Base-by-base conservation (phyloP, 1,284 basidiomycete species). In the Ganoderma resinaceum region DNA sequence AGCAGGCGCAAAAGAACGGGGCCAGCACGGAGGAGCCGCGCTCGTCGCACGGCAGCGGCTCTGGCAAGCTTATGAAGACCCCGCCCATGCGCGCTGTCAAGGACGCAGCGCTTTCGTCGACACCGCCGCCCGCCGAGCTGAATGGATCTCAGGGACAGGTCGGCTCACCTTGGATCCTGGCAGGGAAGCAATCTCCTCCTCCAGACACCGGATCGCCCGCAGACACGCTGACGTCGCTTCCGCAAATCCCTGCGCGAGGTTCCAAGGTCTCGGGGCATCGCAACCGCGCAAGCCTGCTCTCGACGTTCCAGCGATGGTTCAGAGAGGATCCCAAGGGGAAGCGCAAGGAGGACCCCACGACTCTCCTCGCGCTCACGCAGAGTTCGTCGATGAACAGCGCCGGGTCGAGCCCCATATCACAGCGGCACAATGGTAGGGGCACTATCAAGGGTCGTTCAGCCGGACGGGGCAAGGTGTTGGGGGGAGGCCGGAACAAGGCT, bases 241-340 rank as follows among this genome's bases (percentile, higher is more conserved):
- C 89, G 8, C 86, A 85, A 68, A 84, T 89, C 66, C 76, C 80
- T 0, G 42, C 67, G 29, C 71, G 71, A 38, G 82, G 83, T 40
- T 78, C 72, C 60, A 80, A 78, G 8, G 72, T 77, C 40, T 70
- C 79, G 37, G 81, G 82, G 9, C 76, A 80, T 63, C 80, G 90
- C 23, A 88, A 89, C 75, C 85, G 92, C 42, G 91, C 90, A 0
- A 94, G 90, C 74, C 75, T 95, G 52, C 77, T 95, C 42, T 87
- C 89, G 3, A 85, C 92, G 11, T 92, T 95, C 78, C 84, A 91
- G 53, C 83, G 89, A 68, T 95, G 93, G 93, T 93, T 95, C 79
- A 86, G 92, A 67, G 92, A 94, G 70, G 93, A 94, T 72, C 83
- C 85, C 73, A 94, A 92, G 75, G 90, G 91, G 6, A 95, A 94